Base-by-base conservation (phyloP, 768 basidiomycete genomes). In the Crucibulum laeve region DNA sequence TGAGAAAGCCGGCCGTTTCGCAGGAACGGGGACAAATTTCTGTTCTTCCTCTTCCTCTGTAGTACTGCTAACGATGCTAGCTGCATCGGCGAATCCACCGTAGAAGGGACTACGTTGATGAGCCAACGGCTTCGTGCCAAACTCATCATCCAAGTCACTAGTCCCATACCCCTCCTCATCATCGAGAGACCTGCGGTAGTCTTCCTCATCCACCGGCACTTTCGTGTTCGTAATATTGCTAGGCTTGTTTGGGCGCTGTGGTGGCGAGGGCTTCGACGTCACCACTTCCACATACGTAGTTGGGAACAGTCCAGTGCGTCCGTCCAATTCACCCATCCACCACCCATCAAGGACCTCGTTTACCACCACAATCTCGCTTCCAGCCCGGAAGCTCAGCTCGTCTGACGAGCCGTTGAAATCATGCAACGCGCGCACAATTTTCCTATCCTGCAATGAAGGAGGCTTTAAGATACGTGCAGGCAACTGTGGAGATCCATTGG, bases 291-390 rank as follows among this genome's bases (percentile, higher is more conserved):
- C 83, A 61, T 91, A 87, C 4, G 80, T 74, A 1, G 79, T 74
- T 0, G 92, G 92, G 72, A 96, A 94, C 32, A 95, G 59, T 11
- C 92, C 92, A 40, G 74, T 80, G 48, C 70, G 71, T 1, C 87
- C 89, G 43, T 75, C 65, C 25, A 80, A 58, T 57, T 87, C 81
- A 5, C 91, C 92, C 69, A 91, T 77, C 87, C 90, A 94, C 92
- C 92, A 94, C 47, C 81, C 91, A 48, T 89, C 87, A 25, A 91
- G 68, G 1, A 92, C 87, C 58, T 94, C 90, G 25, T 80, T 82
- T 22, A 89, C 53, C 22, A 93, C 82, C 11, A 73, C 61, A 44
- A 96, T 85, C 51, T 89, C 79, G 30, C 85, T 83, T 0, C 91
- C 92, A 4, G 72, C 67, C 45, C 67, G 74, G 66, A 95, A 84